A percentile compares a stretch with the other conserved stretches of the same genome.
These are phyloP conservation scores for Aureobasidium sp. DNA, from an alignment of 2,329 filamentous ascomycete species.

Conservation along the genomic window DNA sequence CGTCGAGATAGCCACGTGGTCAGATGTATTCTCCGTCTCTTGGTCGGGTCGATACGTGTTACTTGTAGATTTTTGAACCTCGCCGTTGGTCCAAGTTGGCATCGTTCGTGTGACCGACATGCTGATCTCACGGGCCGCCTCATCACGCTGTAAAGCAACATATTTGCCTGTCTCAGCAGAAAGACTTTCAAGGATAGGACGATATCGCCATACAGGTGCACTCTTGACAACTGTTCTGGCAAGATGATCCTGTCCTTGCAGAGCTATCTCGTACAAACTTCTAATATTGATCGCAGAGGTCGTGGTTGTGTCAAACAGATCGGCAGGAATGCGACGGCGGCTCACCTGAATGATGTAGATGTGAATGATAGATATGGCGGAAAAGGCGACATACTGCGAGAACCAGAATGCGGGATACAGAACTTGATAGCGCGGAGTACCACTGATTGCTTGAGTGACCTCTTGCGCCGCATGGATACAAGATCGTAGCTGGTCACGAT, in stretches of 20 bases:
- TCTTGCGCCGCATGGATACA: neutral
- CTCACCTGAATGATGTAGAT: slow-evolving; percentile 46
- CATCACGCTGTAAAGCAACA: neutral
- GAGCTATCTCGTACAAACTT: slow-evolving; percentile 37
- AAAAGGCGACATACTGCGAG: slow-evolving; percentile 49
- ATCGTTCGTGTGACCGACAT: neutral
- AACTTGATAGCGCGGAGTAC: slow-evolving; percentile 21
- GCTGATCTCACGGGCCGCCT: neutral
- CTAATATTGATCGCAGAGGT: slow-evolving; percentile 15
- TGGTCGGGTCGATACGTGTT: neutral
- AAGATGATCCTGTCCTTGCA: slow-evolving; percentile 43
- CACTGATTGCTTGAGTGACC: neutral
- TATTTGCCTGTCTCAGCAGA: neutral
- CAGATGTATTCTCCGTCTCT: too few relatives aligned
- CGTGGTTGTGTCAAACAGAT: slow-evolving; percentile 7
- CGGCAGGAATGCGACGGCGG: slow-evolving; percentile 19
- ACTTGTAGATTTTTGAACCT: neutral
- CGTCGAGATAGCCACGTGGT: neutral
- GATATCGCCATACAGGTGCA: slow-evolving; percentile 44
- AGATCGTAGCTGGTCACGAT: neutral
- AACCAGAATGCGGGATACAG: slow-evolving; percentile 47
- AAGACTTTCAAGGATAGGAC: slow-evolving; percentile 43
- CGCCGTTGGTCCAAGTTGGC: neutral
- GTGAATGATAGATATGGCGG: slow-evolving; percentile 48
- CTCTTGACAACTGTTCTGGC: slow-evolving; percentile 32